These are phyloP conservation scores for Babjeviella inositovora DNA, from an alignment of 805 yeast species.

Conservation along the genomic window DNA sequence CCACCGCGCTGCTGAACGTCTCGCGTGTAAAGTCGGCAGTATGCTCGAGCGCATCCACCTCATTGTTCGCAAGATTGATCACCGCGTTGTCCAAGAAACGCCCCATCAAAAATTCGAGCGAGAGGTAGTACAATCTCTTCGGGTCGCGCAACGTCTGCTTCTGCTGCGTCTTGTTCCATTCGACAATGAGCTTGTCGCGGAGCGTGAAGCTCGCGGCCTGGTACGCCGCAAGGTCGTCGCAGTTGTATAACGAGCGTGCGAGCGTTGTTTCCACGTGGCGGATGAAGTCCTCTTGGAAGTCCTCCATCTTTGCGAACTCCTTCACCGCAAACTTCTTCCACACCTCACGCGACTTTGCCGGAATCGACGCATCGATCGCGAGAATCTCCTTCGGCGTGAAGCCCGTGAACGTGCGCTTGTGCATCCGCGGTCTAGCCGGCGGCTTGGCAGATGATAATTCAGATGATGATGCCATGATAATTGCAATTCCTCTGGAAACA, in stretches of 20 bases:
- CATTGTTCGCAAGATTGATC: conserved; percentile 43
- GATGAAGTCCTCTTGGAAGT: conserved; percentile 54
- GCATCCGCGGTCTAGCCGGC: conserved; percentile 16
- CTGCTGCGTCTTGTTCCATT: conserved; percentile 92
- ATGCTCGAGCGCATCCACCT: no score
- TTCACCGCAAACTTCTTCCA: conserved; percentile 61
- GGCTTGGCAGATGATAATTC: no score
- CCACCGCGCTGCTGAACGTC: conserved; percentile 38
- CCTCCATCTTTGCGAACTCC: conserved; percentile 30
- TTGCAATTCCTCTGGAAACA: no score
- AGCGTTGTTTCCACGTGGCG: conserved; percentile 81
- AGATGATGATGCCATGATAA: no score
- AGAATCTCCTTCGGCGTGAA: conserved; percentile 82
- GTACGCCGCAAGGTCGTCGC: conserved; percentile 86
- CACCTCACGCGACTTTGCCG: conserved; percentile 55
- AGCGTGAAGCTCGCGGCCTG: conserved; percentile 73
- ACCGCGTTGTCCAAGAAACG: conserved; percentile 90
- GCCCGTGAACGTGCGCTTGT: conserved; percentile 74
- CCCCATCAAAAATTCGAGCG: conserved; percentile 87
- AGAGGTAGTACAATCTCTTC: conserved; percentile 74
- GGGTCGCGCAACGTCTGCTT: conserved; percentile 70
- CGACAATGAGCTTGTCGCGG: conserved; percentile 64
- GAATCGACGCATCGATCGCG: conserved; percentile 69
- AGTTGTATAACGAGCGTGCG: conserved; percentile 85
- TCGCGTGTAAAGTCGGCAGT: no score